Conservation (phyloP, 805 yeast genomes). For the Zygoascus flipseniorum region DNA sequence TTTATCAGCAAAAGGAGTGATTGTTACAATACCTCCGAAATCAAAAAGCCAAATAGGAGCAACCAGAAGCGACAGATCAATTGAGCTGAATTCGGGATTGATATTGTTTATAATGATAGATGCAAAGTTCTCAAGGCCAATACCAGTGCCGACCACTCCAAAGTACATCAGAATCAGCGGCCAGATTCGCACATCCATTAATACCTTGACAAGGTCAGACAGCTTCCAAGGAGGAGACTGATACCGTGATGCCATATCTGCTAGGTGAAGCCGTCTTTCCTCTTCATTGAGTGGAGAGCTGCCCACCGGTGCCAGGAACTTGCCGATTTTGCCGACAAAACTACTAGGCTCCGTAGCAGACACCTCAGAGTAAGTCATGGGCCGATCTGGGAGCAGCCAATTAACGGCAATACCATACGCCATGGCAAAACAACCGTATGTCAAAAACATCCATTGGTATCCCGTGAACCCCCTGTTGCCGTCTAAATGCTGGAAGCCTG, state of each 20-base stretch:
- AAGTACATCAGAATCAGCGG: conserved; percentile 81
- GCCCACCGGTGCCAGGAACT: conserved; percentile 2
- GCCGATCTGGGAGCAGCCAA: conserved; percentile 87
- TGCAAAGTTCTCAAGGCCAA: conserved; percentile 77
- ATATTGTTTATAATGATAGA: conserved; percentile 63
- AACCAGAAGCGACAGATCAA: conserved; percentile 63
- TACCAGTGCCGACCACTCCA: conserved; percentile 90
- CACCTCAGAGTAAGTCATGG: conserved; percentile 23
- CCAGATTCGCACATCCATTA: conserved; percentile 64
- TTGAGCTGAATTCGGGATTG: conserved; percentile 54
- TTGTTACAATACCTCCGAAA: conserved; percentile 57
- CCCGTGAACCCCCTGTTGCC: conserved; percentile 62
- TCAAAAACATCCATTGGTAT: conserved; percentile 79
- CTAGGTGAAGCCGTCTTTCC: conserved; percentile 49
- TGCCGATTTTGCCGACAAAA: conserved; percentile 3
- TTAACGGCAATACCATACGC: conserved; percentile 53
- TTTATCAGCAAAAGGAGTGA: conserved; percentile 76
- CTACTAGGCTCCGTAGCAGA: conserved; percentile 3
- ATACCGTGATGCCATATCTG: conserved; percentile 51
- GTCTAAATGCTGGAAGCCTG: conserved; percentile 83
- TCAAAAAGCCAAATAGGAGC: conserved; percentile 93
- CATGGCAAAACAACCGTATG: conserved; percentile 65
- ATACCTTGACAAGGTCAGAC: conserved; percentile 45
- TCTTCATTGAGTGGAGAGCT: conserved; percentile 33
- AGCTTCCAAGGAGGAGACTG: conserved; percentile 44